These are phyloP conservation scores for Leishmania mexicana DNA, from an alignment of 208 protist species.

Conservation along the genomic window DNA sequence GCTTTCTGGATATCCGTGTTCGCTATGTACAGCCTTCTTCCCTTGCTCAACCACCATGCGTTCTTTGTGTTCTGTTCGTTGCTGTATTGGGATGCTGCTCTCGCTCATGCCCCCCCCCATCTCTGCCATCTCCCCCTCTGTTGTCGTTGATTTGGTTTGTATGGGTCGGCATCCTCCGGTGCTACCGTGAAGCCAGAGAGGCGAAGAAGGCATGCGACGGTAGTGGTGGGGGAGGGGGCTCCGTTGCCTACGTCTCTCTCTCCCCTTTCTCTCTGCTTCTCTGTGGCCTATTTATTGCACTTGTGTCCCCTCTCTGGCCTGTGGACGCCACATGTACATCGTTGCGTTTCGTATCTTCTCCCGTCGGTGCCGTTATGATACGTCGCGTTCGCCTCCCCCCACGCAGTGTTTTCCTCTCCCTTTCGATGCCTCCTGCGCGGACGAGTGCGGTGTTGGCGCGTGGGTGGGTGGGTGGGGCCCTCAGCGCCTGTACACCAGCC, in stretches of 20 bases:
- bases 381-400: background rate
- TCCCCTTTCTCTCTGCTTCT: background rate
- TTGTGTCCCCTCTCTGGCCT: background rate
- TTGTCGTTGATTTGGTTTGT: background rate
- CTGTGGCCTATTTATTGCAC: background rate
- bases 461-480: too few species aligned
- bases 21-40: background rate
- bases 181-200: too few species aligned
- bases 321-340: background rate
- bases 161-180: background rate
- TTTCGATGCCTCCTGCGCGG: background rate
- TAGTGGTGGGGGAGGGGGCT: background rate
- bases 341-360: background rate
- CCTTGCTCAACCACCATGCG: background rate
- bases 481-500: too few species aligned
- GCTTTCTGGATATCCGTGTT: background rate
- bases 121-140: background rate
- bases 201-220: background rate
- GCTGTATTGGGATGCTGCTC: background rate
- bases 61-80: constrained; percentile 34
- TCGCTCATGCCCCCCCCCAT: background rate
- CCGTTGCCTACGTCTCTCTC: constrained; percentile 23
- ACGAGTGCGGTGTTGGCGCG: background rate
- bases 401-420: background rate
- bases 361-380: background rate